Evolutionary conservation across 176 grass and related monocot species (phyloP).

Genomic region (sorghum (Sorghum bicolor)): DNA sequence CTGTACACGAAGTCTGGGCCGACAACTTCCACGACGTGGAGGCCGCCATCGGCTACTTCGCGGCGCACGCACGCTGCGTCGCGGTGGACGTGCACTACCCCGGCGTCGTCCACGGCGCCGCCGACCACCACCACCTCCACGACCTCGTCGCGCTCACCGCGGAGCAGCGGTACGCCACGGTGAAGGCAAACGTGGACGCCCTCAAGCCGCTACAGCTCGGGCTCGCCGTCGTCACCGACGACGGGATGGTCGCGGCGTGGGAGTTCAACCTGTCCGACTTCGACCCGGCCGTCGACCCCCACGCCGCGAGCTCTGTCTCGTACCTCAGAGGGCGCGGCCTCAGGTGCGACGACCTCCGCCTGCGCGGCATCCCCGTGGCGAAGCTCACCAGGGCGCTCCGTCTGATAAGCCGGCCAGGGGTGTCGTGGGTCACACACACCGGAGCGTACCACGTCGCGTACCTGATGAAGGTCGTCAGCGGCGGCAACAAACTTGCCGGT

Average conservation of each 20-base stretch:
- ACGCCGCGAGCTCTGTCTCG: background rate
- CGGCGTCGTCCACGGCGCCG: conserved; percentile 10
- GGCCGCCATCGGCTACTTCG: background rate
- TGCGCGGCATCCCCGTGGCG: background rate
- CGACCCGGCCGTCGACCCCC: background rate
- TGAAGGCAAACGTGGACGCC: conserved; percentile 3
- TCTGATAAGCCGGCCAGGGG: background rate
- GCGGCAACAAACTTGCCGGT: background rate
- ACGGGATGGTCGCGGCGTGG: background rate
- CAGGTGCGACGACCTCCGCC: background rate
- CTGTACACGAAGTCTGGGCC: background rate
- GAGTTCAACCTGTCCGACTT: background rate
- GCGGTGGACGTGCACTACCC: conserved; percentile 24
- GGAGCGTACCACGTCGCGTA: conserved; percentile 11
- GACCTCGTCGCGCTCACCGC: background rate
- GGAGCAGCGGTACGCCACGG: background rate
- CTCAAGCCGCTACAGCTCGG: conserved; percentile 20
- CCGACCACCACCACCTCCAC: background rate
- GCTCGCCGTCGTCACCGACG: background rate
- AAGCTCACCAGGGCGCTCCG: background rate
- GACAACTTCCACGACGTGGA: background rate
- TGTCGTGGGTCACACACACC: background rate
- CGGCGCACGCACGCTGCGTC: background rate
- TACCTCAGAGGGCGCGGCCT: background rate
- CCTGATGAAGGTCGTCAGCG: conserved; percentile 4